A percentile compares a stretch with the other conserved stretches of the same genome.
Evolutionary conservation across 192 early-diverging fungal species (phyloP).

Genomic region (Coemansia sp.): DNA sequence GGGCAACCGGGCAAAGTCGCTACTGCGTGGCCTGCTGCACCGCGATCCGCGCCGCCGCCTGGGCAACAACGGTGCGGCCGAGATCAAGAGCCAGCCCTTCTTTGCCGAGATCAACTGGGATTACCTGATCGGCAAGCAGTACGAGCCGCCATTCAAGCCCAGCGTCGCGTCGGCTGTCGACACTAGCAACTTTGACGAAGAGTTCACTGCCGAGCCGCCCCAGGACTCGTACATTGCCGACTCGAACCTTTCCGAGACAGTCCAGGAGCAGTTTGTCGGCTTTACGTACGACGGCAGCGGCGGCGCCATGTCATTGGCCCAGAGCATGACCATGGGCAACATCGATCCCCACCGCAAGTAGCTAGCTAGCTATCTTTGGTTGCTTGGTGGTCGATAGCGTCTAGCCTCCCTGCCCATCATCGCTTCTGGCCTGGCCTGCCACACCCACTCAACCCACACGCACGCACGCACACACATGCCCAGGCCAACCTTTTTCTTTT

Average conservation of each 20-base stretch:
- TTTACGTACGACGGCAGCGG: slow-evolving; percentile 83
- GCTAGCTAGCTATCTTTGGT: background rate
- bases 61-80: slow-evolving; percentile 79
- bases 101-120: slow-evolving; percentile 90
- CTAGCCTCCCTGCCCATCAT: too few species aligned
- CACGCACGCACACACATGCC: too few species aligned
- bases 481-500: too few species aligned
- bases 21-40: slow-evolving; percentile 67
- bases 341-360: slow-evolving; percentile 41
- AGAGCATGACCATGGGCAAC: slow-evolving; percentile 51
- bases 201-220: slow-evolving; percentile 92
- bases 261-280: slow-evolving; percentile 93
- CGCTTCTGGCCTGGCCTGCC: too few species aligned
- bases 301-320: slow-evolving; percentile 60
- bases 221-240: slow-evolving; percentile 81
- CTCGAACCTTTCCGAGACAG: slow-evolving; percentile 76
- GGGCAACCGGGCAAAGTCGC: slow-evolving; percentile 55
- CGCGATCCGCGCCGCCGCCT: slow-evolving; percentile 76
- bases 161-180: slow-evolving; percentile 82
- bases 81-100: slow-evolving; percentile 93
- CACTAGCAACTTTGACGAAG: slow-evolving; percentile 97
- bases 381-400: too few species aligned
- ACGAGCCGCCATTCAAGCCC: slow-evolving; percentile 90
- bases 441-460: too few species aligned
- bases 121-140: slow-evolving; percentile 81